A percentile compares a stretch with the other conserved stretches of the same genome.
Evolutionary conservation across 2,329 filamentous ascomycete species (phyloP).

Genomic region (Penicillium freii): DNA sequence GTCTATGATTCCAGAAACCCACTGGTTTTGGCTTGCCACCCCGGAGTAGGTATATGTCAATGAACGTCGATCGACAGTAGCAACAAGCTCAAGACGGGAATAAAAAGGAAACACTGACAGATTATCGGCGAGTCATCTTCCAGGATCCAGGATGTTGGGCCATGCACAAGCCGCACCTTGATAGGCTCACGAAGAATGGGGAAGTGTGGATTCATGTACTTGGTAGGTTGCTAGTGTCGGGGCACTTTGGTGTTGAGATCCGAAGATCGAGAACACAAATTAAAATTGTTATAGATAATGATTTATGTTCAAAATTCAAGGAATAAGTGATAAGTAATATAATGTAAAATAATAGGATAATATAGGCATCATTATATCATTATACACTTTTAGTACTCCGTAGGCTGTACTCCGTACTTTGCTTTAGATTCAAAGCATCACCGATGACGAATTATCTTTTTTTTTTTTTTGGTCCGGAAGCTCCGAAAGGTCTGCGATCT

Average conservation of each 20-base stretch:
- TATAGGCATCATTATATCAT: background rate
- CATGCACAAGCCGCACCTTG: constrained; percentile 22
- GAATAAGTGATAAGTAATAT: background rate
- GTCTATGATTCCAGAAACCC: background rate
- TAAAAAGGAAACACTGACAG: constrained; percentile 2
- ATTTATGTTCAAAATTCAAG: background rate
- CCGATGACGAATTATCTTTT: background rate
- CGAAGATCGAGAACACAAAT: constrained; percentile 17
- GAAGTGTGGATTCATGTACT: constrained; percentile 2
- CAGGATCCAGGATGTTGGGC: constrained; percentile 27
- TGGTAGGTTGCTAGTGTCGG: constrained; percentile 23
- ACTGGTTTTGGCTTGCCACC: constrained; percentile 1
- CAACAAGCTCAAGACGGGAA: background rate
- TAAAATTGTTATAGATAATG: constrained; percentile 6
- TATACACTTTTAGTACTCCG: background rate
- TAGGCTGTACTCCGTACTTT: background rate
- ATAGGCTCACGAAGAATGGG: constrained; percentile 17
- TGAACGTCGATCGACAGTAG: constrained; percentile 10
- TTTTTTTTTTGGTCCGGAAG: constrained; percentile 1
- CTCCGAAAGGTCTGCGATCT: constrained; percentile 22
- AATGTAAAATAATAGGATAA: background rate
- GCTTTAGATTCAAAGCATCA: background rate
- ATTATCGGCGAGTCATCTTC: constrained; percentile 22
- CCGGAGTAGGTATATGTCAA: constrained; percentile 14
- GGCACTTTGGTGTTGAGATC: constrained; percentile 23